Evolutionary conservation across 2,329 filamentous ascomycete species (phyloP), one percentile per base, ranked within the genome.

Genomic region (Metarhizium album): DNA sequence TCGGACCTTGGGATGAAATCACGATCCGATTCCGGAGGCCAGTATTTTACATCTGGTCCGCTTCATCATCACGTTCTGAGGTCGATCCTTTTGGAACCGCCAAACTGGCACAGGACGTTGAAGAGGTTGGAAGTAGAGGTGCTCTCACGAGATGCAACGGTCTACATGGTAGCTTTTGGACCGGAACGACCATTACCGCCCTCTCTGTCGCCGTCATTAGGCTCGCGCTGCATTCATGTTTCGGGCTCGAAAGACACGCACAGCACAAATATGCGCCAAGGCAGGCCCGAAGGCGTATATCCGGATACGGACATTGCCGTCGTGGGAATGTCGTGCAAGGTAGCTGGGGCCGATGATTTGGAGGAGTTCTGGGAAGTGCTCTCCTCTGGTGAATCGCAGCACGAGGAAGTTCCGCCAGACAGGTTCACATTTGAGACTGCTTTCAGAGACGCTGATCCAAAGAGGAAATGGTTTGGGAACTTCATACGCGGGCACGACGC

Each of bases 51-150:
- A 13, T 42, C 40, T 5, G 40, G 40, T 5, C 40, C 40, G 4
- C 40, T 42, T 42, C 40, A 42, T n/a, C 40, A 42, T 13, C 40
- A 42, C 13, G 18, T 42, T 22, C 40, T 42, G 20, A 42, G 18
- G 22, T 42, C 40, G 16, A n/a, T 42, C 2, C 7, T 8, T 76
- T 80, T 54, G 82, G 85, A 64, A 82, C 83, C 29, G 74, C 59
- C 52, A 16, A 53, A 56, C 82, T 79, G 6, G 82, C 85, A 61
- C 81, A 40, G 29, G 47, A 52, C 45, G 29, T n/a, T 23, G 6
- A 31, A 23, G 38, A 47, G n/a, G 38, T 45, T 27, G 20, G 20
- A 38, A 13, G 11, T 13, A 27, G 35, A 8, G 38, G 45, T 20
- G 18, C 31, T 23, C 18, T 42, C 40, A 20, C 45, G 40, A 23